Evolutionary conservation across 352 stramenopile species (phyloP).

Genomic region (Halophytophthora polymorphica): DNA sequence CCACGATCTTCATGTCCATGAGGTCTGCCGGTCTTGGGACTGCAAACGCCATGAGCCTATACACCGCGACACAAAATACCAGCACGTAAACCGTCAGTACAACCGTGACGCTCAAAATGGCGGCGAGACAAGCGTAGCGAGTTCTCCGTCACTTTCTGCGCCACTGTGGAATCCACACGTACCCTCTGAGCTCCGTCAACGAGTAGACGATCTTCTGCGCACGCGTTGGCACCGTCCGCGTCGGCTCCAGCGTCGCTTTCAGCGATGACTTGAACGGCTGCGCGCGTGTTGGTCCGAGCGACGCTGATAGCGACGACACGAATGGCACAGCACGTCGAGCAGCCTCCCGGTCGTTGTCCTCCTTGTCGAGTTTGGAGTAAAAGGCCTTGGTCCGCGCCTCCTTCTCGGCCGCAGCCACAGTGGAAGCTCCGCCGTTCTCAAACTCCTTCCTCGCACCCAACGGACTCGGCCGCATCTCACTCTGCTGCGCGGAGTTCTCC

Average conservation of each 20-base stretch:
- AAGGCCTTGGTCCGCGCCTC: constrained; percentile 45
- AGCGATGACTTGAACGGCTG: constrained; percentile 20
- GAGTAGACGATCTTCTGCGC: constrained; percentile 59
- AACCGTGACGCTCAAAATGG: background rate
- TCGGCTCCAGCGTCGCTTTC: constrained; percentile 14
- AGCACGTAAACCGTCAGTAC: constrained; percentile 6
- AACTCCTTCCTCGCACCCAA: constrained; percentile 16
- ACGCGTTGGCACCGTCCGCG: constrained; percentile 12
- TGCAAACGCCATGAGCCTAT: constrained; percentile 29
- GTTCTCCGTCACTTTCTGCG: too few relatives aligned
- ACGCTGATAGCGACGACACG: constrained; percentile 51
- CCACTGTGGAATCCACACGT: constrained; percentile 1
- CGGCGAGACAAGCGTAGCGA: background rate
- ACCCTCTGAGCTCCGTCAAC: constrained; percentile 51
- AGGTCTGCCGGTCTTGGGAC: constrained; percentile 47
- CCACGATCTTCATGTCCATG: constrained; percentile 64
- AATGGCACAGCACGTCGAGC: constrained; percentile 37
- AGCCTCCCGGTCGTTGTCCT: constrained; percentile 41
- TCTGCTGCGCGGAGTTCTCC: constrained; percentile 7
- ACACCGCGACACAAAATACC: constrained; percentile 5
- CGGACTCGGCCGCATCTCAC: constrained; percentile 5
- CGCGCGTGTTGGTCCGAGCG: constrained; percentile 17
- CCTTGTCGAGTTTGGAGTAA: constrained; percentile 56
- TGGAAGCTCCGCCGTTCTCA: constrained; percentile 12
- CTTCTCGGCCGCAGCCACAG: constrained; percentile 27